Evolutionary conservation across 305 asterid species (phyloP).

Genomic region (Fraxinus floribunda): DNA sequence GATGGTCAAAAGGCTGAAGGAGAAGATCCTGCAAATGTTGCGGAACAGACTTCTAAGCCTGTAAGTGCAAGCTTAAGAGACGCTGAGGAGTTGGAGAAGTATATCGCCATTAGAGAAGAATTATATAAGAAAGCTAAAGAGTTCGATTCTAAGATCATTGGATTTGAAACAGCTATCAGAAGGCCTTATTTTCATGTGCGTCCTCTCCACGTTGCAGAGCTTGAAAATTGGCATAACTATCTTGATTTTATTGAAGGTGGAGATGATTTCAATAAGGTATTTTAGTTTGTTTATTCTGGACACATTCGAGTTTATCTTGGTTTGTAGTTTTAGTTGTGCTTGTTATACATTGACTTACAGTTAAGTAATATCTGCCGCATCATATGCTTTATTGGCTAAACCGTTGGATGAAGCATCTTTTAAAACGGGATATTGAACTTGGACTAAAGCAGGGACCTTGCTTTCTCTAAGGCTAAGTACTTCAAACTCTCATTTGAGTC

Average conservation of each 20-base stretch:
- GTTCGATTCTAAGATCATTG: constrained; percentile 81
- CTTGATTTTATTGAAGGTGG: constrained; percentile 86
- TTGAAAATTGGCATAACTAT: constrained; percentile 95
- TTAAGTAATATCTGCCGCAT: constrained; percentile 90
- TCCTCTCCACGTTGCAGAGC: constrained; percentile 84
- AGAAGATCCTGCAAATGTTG: constrained; percentile 51
- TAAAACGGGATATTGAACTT: constrained; percentile 75
- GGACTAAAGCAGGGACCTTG: constrained; percentile 91
- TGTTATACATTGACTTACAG: constrained; percentile 85
- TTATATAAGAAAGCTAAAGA: constrained; percentile 88
- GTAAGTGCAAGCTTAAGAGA: constrained; percentile 73
- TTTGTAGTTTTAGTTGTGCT: constrained; percentile 79
- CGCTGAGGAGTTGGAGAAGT: constrained; percentile 98
- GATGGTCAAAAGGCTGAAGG: constrained; percentile 59
- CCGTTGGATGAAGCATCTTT: constrained; percentile 94
- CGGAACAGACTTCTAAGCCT: constrained; percentile 59
- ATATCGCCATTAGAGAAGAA: constrained; percentile 88
- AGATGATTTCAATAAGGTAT: constrained; percentile 91
- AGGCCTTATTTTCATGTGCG: constrained; percentile 99
- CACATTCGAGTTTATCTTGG: constrained; percentile 36
- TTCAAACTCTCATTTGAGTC: constrained; percentile 94
- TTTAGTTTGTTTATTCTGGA: constrained; percentile 32
- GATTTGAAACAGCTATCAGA: constrained; percentile 90
- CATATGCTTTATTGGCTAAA: constrained; percentile 90
- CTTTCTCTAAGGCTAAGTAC: constrained; percentile 98